Conservation (phyloP, 2,329 filamentous ascomycete species). For the Ascochyta clinopodiicola region DNA sequence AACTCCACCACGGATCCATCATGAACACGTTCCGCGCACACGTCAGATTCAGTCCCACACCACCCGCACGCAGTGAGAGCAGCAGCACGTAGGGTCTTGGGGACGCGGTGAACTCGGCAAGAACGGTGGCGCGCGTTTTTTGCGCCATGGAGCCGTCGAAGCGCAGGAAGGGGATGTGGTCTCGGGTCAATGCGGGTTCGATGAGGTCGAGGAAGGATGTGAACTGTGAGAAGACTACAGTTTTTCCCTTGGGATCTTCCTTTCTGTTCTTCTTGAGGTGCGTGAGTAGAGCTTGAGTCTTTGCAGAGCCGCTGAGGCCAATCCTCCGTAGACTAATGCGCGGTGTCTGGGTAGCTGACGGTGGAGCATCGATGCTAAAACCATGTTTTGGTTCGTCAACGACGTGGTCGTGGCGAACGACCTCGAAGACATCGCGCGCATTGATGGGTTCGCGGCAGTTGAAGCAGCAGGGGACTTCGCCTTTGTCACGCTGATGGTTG, state of each 20-base stretch:
- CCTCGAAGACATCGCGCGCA: constrained; percentile 86
- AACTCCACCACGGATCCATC: constrained; percentile 99
- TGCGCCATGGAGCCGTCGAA: constrained; percentile 92
- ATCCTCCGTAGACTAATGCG: constrained; percentile 68
- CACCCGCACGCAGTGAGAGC: constrained; percentile 85
- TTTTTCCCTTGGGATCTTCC: constrained; percentile 75
- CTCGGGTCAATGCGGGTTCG: constrained; percentile 75
- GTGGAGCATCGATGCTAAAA: constrained; percentile 34
- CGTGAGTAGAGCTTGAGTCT: constrained; percentile 79
- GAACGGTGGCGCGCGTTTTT: constrained; percentile 78
- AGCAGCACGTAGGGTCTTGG: constrained; percentile 75
- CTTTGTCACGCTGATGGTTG: constrained; percentile 80
- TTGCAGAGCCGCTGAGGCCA: constrained; percentile 78
- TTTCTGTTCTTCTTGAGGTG: constrained; percentile 74
- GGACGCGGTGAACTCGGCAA: constrained; percentile 70
- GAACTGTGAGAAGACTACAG: constrained; percentile 96
- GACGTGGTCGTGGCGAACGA: constrained; percentile 77
- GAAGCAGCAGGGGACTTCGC: constrained; percentile 81
- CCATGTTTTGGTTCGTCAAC: constrained; percentile 53
- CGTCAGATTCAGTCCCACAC: constrained; percentile 92
- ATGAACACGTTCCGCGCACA: constrained; percentile 90
- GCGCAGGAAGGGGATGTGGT: constrained; percentile 80
- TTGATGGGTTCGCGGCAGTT: constrained; percentile 87
- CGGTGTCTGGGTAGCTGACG: constrained; percentile 45
- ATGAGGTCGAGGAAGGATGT: constrained; percentile 95